Conservation (phyloP, 352 stramenopile species). For the Phytophthora vignae region DNA sequence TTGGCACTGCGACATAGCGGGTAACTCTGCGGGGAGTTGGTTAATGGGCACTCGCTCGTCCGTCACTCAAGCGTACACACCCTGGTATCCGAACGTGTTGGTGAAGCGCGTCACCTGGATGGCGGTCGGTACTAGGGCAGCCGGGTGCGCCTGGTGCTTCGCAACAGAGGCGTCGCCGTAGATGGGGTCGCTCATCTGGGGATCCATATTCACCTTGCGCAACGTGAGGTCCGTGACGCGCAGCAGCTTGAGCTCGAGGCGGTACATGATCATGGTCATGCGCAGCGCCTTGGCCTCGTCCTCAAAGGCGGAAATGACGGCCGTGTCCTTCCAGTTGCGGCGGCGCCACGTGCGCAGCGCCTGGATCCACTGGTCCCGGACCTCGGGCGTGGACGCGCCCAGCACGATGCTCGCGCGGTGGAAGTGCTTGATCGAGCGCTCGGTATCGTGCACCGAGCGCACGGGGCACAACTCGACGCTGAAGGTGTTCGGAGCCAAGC, state of each 20-base stretch:
- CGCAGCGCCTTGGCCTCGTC: slow-evolving; percentile 74
- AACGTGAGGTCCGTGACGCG: slow-evolving; percentile 53
- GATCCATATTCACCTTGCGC: slow-evolving; percentile 48
- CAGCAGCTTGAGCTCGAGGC: slow-evolving; percentile 71
- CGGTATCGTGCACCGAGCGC: slow-evolving; percentile 78
- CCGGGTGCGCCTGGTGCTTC: slow-evolving; percentile 32
- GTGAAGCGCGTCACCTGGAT: slow-evolving; percentile 46
- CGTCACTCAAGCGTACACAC: slow-evolving; percentile 30
- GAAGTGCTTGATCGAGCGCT: slow-evolving; percentile 75
- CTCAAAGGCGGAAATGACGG: slow-evolving; percentile 64
- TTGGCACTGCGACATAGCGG: background rate
- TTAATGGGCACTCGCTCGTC: background rate
- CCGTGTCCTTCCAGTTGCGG: slow-evolving; percentile 78
- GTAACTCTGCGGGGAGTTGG: slow-evolving; percentile 4
- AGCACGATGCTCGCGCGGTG: slow-evolving; percentile 62
- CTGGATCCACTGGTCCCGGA: slow-evolving; percentile 67
- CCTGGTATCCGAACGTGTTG: slow-evolving; percentile 38
- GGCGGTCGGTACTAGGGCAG: slow-evolving; percentile 20
- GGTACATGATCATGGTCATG: slow-evolving; percentile 75
- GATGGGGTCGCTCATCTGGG: slow-evolving; percentile 17
- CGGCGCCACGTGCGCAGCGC: slow-evolving; percentile 80
- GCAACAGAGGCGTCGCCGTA: slow-evolving; percentile 8
- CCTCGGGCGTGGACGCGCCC: slow-evolving; percentile 57
- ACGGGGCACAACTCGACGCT: slow-evolving; percentile 75
- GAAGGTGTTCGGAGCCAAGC: slow-evolving; percentile 71